Percentiles rank a stretch among this genome's conserved stretches.
phyloP scores from a whole-genome alignment of 371 early-diverging fungal genomes.

The Synchytrium microbalum region DNA sequence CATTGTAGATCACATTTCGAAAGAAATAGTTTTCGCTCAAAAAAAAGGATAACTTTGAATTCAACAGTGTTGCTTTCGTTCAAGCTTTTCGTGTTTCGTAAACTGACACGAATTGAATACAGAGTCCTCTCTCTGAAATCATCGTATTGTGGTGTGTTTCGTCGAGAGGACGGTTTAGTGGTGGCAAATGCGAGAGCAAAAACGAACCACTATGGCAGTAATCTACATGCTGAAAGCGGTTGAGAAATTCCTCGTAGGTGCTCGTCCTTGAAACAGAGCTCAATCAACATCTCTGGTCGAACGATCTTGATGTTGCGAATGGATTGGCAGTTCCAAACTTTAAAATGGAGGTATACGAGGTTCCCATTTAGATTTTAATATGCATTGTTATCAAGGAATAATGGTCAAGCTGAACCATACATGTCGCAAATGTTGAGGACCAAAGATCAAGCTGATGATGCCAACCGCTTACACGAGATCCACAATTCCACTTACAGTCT shows the following conservation, averaged over 20 bases:
- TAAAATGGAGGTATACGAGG: not conserved
- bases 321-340: not conserved
- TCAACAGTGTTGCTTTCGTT: slow-evolving; percentile 4
- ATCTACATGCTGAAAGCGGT: too few relatives aligned
- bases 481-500: not conserved
- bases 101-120: slow-evolving; percentile 7
- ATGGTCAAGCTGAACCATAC: too few relatives aligned
- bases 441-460: not conserved
- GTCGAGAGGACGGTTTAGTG: not conserved
- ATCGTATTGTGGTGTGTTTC: slow-evolving; percentile 2
- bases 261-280: not conserved
- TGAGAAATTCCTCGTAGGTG: too few relatives aligned
- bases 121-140: slow-evolving; percentile 15
- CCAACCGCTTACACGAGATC: not conserved
- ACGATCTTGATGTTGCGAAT: not conserved
- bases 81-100: slow-evolving; percentile 3
- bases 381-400: too few relatives aligned
- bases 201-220: too few relatives aligned
- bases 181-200: too few relatives aligned
- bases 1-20: too few relatives aligned
- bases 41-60: not conserved
- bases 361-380: too few relatives aligned
- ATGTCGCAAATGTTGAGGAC: not conserved
- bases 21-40: too few relatives aligned
- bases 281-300: not conserved